Evolutionary conservation across 2,329 filamentous ascomycete species (phyloP), one percentile per base, ranked within the genome.

Genomic region (Pseudogymnoascus sp.): DNA sequence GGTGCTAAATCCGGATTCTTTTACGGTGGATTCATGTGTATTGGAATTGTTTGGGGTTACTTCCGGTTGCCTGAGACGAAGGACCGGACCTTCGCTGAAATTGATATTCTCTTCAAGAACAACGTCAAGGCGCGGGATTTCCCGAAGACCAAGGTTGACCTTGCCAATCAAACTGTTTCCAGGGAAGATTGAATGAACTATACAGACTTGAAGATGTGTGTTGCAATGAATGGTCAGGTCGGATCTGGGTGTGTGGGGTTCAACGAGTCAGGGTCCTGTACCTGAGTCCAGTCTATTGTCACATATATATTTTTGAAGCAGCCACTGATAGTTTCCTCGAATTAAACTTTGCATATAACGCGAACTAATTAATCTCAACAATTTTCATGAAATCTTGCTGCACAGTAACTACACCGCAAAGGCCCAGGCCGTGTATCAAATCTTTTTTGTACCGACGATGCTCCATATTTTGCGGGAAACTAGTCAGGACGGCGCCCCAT

Each of bases 61-160:
- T 78, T 77, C 66, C 68, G 76, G 14, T 65, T 78, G 1, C 77
- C 77, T 1, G 76, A 78, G 66, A 70, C 74, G 1, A 76, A 75
- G 67, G 72, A 70, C 20, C 70, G 75, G 20, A 75, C 74, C 1
- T 76, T 74, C 62, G 74, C 67, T 7, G 75, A 77, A 66, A 66
- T 78, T 30, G 75, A 78, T 65, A 68, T 76, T 54, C 69, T 79
- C 38, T 78, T 79, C 63, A 74, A 76, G 64, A 69, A 69, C 33
- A 63, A 67, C 5, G 68, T 77, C 7, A 65, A 70, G 8, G 76
- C 76, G 8, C 70, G 75, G 20, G 73, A 75, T 60, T 79, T 76
- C 59, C 69, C 65, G 33, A 61, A 67, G 1, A 72, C 71, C 33
- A 63, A 67, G 35, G 72, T 75, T 63, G 70, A 74, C 63, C 35